Conservation (phyloP, 768 basidiomycete genomes). For the Amylocystis lapponica region DNA sequence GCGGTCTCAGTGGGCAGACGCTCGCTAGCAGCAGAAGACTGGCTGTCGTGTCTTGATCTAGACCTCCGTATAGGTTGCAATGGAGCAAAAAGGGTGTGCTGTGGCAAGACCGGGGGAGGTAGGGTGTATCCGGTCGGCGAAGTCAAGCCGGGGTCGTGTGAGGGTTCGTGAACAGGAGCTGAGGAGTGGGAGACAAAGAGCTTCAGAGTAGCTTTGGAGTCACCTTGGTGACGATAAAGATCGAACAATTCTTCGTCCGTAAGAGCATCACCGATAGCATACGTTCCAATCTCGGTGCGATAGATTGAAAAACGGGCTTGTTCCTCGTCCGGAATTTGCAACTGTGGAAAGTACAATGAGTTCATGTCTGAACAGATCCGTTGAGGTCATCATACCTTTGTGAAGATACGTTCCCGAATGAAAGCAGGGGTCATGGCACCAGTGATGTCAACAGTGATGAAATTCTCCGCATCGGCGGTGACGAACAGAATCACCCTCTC, state of each 20-base stretch:
- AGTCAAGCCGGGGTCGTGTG: constrained; percentile 25
- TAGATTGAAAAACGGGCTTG: constrained; percentile 73
- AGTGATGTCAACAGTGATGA: constrained; percentile 66
- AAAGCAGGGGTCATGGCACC: constrained; percentile 57
- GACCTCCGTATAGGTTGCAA: constrained; percentile 45
- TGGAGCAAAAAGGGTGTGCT: constrained; percentile 33
- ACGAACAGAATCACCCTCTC: constrained; percentile 34
- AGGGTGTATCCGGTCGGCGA: constrained; percentile 41
- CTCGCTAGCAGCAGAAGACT: constrained; percentile 63
- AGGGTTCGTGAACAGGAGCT: constrained; percentile 52
- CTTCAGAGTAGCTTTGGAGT: constrained; percentile 76
- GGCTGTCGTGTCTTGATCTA: constrained; percentile 59
- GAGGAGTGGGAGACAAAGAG: constrained; percentile 71
- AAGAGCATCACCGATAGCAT: constrained; percentile 68
- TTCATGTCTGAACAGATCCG: not conserved
- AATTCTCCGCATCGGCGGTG: constrained; percentile 73
- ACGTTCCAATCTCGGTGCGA: constrained; percentile 81
- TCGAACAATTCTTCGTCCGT: constrained; percentile 64
- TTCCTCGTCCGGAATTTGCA: constrained; percentile 82
- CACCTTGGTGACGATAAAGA: constrained; percentile 67
- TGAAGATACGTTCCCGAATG: constrained; percentile 77
- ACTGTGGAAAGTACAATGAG: constrained; percentile 32
- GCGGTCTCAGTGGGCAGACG: constrained; percentile 43
- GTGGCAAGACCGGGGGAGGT: constrained; percentile 50
- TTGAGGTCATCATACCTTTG: constrained; percentile 44